phyloP scores from a whole-genome alignment of 805 yeast species.

The Lipomyces anomalus region DNA sequence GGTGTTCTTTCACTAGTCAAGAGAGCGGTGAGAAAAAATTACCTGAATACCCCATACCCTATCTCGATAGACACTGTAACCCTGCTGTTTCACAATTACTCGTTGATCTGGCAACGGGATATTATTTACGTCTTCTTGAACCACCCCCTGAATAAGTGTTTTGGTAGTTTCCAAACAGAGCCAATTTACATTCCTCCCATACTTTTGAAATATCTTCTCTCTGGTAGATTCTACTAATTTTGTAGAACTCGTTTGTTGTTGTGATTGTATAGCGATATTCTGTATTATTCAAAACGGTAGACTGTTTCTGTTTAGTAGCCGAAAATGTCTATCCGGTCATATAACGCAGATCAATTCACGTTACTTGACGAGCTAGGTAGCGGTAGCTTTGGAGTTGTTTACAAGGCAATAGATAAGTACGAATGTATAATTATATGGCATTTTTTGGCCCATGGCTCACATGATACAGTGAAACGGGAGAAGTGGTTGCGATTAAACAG shows the following conservation, averaged over 20 bases:
- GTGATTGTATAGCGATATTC: too few species aligned
- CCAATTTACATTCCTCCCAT: background rate
- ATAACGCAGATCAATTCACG: constrained; percentile 42
- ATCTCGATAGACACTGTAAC: too few species aligned
- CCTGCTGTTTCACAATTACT: too few species aligned
- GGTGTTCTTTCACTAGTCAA: too few species aligned
- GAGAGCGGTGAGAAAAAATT: too few species aligned
- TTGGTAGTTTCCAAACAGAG: background rate
- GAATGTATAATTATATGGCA: background rate
- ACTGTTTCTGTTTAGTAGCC: background rate
- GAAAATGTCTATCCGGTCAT: background rate
- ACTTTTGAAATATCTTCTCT: background rate
- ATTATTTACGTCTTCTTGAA: too few species aligned
- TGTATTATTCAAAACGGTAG: background rate
- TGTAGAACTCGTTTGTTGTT: too few species aligned
- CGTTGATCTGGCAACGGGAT: too few species aligned
- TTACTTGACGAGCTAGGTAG: constrained; percentile 57
- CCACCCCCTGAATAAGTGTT: background rate
- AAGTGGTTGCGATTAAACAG: constrained; percentile 35
- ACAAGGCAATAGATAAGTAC: constrained; percentile 48
- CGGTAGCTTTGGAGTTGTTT: constrained; percentile 77
- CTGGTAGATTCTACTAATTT: too few species aligned
- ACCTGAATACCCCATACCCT: too few species aligned
- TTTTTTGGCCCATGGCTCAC: constrained; percentile 2
- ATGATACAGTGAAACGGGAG: constrained; percentile 26